Evolutionary conservation across 805 yeast species (phyloP).

Genomic region (Saccharomycopsis lassenensis): DNA sequence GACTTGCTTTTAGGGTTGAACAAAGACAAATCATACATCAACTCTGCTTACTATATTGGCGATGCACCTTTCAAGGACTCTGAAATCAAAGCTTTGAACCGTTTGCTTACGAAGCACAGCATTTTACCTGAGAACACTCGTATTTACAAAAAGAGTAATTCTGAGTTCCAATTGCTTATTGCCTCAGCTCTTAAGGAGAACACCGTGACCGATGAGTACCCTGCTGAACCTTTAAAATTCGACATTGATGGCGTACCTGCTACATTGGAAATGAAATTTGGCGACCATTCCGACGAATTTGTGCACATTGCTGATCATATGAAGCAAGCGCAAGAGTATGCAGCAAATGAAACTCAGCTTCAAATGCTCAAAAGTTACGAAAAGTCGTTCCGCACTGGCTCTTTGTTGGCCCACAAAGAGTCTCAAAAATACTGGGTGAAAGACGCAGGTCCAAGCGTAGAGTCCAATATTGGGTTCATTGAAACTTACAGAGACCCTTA

Average conservation of each 20-base stretch:
- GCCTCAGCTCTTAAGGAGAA: constrained; percentile 52
- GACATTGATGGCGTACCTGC: constrained; percentile 30
- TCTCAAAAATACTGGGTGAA: constrained; percentile 85
- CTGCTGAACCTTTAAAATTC: constrained; percentile 30
- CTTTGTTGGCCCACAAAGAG: constrained; percentile 73
- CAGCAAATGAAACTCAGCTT: constrained; percentile 63
- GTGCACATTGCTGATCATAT: constrained; percentile 44
- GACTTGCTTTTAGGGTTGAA: constrained; percentile 65
- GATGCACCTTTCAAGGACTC: constrained; percentile 37
- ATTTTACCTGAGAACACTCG: constrained; percentile 76
- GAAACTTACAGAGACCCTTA: constrained; percentile 91
- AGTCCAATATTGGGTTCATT: constrained; percentile 80
- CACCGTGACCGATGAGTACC: constrained; percentile 37
- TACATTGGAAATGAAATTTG: constrained; percentile 48
- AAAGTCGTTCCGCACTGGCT: constrained; percentile 66
- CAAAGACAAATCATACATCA: constrained; percentile 19
- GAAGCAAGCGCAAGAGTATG: constrained; percentile 44
- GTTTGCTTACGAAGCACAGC: constrained; percentile 49
- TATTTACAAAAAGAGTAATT: constrained; percentile 42
- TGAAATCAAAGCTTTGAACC: constrained; percentile 59
- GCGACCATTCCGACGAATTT: constrained; percentile 69
- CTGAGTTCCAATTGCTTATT: constrained; percentile 47
- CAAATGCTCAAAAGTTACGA: constrained; percentile 58
- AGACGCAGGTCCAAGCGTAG: constrained; percentile 69
- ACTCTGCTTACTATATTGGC: constrained; percentile 60